A percentile compares a stretch with the other conserved stretches of the same genome.
These are phyloP conservation scores for Epithemia pelagica DNA, from an alignment of 108 stramenopile genomes.

Conservation along the genomic window DNA sequence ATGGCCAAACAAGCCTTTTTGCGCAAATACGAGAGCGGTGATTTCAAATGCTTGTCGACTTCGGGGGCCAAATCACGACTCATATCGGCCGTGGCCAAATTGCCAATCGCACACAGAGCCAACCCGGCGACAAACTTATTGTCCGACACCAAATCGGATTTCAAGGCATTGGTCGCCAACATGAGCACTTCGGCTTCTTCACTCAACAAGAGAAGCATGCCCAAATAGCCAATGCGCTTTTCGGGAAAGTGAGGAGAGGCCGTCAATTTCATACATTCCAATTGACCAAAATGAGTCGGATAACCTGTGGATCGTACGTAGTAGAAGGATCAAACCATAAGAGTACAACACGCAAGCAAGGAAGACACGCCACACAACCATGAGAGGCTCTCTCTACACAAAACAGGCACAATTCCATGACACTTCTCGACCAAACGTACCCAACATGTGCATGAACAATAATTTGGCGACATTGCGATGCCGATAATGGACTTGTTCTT, in stretches of 20 bases:
- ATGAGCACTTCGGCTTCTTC: constrained; percentile 98
- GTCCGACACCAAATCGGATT: constrained; percentile 79
- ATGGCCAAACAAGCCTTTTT: constrained; percentile 98
- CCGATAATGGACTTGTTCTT: constrained; percentile 94
- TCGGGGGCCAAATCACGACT: constrained; percentile 91
- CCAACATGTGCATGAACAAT: constrained; percentile 99
- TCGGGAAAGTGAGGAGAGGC: constrained; percentile 97
- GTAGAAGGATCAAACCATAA: neutral
- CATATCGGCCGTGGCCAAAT: constrained; percentile 95
- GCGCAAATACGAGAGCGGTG: constrained; percentile 76
- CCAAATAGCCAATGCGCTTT: constrained; percentile 95
- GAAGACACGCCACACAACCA: neutral
- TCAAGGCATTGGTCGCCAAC: constrained; percentile 92
- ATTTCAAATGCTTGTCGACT: constrained; percentile 90
- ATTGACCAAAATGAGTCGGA: constrained; percentile 99
- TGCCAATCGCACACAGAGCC: constrained; percentile 95
- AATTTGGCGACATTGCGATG: constrained; percentile 99
- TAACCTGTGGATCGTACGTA: constrained; percentile 76
- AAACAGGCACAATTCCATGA: no score
- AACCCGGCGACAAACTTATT: constrained; percentile 91
- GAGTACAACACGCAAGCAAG: neutral
- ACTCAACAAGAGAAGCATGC: constrained; percentile 94
- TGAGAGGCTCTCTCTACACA: no score
- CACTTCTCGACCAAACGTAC: no score
- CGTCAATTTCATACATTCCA: constrained; percentile 98